These are phyloP conservation scores for Pugionium cornutum DNA, from an alignment of 345 rosid genomes.

Conservation along the genomic window DNA sequence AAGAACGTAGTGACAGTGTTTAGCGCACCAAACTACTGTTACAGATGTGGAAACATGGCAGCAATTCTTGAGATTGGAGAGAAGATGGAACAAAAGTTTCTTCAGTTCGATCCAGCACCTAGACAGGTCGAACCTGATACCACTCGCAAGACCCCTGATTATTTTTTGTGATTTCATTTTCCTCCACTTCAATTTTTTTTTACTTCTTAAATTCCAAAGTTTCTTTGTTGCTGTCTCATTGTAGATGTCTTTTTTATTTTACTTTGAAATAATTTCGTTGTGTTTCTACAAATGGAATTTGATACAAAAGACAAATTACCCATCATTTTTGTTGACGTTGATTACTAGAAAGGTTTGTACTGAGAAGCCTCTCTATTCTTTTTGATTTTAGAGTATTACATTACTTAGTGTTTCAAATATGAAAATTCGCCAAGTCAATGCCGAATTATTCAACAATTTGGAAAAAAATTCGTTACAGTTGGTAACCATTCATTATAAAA, in stretches of 20 bases:
- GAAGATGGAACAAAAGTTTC: constrained; percentile 44
- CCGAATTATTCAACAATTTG: too few relatives aligned
- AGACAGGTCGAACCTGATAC: constrained; percentile 45
- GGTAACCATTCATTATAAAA: too few relatives aligned
- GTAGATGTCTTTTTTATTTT: constrained; percentile 28
- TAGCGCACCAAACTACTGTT: constrained; percentile 48
- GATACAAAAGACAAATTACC: too few relatives aligned
- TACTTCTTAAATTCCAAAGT: not conserved
- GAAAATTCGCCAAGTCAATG: too few relatives aligned
- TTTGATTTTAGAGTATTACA: too few relatives aligned
- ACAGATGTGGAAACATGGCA: constrained; percentile 48
- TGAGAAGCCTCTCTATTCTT: too few relatives aligned
- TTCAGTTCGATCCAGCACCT: constrained; percentile 47
- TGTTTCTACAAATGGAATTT: too few relatives aligned
- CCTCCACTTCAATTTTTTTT: constrained; percentile 7
- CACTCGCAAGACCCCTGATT: constrained; percentile 46
- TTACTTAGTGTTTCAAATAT: too few relatives aligned
- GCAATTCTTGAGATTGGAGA: constrained; percentile 45
- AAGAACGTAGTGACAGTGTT: constrained; percentile 45
- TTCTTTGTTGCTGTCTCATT: constrained; percentile 40
- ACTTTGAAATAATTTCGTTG: not conserved
- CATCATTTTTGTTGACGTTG: too few relatives aligned
- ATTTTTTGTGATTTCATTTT: constrained; percentile 41
- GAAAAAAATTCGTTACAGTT: too few relatives aligned
- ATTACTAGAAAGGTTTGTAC: too few relatives aligned